Evolutionary conservation across 1,284 basidiomycete genomes (phyloP).

Genomic region (Puccinia polysora): DNA sequence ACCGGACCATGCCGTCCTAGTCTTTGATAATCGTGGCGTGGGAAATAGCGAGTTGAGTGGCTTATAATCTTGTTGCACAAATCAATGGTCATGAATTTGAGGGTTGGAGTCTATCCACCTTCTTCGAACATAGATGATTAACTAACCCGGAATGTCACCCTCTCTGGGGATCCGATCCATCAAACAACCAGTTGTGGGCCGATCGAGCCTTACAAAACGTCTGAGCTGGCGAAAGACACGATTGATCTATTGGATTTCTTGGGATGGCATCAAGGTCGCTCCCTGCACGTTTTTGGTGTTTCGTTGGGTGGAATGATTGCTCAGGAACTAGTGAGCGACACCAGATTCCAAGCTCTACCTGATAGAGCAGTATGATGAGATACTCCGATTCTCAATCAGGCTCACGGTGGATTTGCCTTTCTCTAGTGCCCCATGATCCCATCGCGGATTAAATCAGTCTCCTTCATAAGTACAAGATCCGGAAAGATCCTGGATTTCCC

Average conservation of each 20-base stretch:
- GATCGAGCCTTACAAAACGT: conserved; percentile 57
- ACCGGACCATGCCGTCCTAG: conserved; percentile 60
- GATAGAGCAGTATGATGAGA: not conserved
- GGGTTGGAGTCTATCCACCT: conserved; percentile 17
- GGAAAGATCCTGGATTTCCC: conserved; percentile 21
- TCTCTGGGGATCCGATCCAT: too few species aligned
- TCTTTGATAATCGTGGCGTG: conserved; percentile 83
- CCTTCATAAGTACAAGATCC: conserved; percentile 7
- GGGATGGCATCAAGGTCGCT: conserved; percentile 64
- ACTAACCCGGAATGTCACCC: too few species aligned
- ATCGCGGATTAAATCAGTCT: conserved; percentile 9
- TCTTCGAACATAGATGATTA: not conserved
- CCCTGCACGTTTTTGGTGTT: conserved; percentile 70
- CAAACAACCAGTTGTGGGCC: conserved; percentile 45
- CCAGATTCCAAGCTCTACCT: not conserved
- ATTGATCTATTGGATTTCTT: conserved; percentile 67
- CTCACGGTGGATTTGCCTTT: not conserved
- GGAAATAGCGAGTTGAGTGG: conserved; percentile 66
- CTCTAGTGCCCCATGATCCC: conserved; percentile 7
- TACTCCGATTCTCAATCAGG: conserved; percentile 61
- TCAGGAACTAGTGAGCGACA: not conserved
- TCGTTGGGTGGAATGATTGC: conserved; percentile 83
- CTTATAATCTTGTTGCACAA: not conserved
- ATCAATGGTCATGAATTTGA: not conserved
- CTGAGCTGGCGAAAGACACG: conserved; percentile 71